These are phyloP conservation scores for Lophiotrema nucula DNA, from an alignment of 495 filamentous ascomycete species.

Conservation along the genomic window DNA sequence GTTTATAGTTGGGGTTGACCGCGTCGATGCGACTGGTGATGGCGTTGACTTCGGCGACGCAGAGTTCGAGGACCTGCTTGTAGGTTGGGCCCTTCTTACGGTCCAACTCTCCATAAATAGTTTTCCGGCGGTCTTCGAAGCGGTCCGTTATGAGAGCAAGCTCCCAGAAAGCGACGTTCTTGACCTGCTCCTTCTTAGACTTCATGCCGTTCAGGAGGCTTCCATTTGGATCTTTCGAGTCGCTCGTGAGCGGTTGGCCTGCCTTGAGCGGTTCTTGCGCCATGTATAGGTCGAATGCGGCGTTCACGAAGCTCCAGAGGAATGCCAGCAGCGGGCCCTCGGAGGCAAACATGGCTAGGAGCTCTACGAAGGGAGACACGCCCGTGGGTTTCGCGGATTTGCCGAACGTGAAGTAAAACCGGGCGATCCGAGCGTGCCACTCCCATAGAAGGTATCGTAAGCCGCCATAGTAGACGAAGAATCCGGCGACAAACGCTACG, in stretches of 20 bases:
- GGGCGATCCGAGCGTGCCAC: slow-evolving; percentile 7
- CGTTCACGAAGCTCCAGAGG: slow-evolving; percentile 72
- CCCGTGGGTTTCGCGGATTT: slow-evolving; percentile 43
- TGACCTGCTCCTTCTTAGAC: slow-evolving; percentile 64
- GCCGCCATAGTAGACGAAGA: slow-evolving; percentile 17
- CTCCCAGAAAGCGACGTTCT: slow-evolving; percentile 86
- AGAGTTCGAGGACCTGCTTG: slow-evolving; percentile 70
- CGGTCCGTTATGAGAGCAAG: slow-evolving; percentile 72
- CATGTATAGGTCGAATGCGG: slow-evolving; percentile 74
- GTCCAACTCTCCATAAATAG: slow-evolving; percentile 86
- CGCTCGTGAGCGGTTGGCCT: slow-evolving; percentile 74
- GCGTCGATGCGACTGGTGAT: slow-evolving; percentile 64
- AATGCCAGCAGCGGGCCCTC: slow-evolving; percentile 66
- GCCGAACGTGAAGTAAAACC: background rate
- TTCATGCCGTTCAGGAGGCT: slow-evolving; percentile 81
- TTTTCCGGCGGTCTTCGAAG: slow-evolving; percentile 68
- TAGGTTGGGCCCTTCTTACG: slow-evolving; percentile 75
- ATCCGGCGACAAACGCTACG: slow-evolving; percentile 6
- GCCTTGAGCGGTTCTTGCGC: slow-evolving; percentile 78
- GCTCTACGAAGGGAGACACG: slow-evolving; percentile 24
- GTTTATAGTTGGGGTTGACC: slow-evolving; percentile 49
- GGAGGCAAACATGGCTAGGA: slow-evolving; percentile 60
- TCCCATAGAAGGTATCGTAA: slow-evolving; percentile 24
- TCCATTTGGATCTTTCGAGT: slow-evolving; percentile 88
- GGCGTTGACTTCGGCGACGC: slow-evolving; percentile 63